Base-by-base conservation (phyloP, 2,329 filamentous ascomycete genomes). In the Sarocladiaceae sp. region DNA sequence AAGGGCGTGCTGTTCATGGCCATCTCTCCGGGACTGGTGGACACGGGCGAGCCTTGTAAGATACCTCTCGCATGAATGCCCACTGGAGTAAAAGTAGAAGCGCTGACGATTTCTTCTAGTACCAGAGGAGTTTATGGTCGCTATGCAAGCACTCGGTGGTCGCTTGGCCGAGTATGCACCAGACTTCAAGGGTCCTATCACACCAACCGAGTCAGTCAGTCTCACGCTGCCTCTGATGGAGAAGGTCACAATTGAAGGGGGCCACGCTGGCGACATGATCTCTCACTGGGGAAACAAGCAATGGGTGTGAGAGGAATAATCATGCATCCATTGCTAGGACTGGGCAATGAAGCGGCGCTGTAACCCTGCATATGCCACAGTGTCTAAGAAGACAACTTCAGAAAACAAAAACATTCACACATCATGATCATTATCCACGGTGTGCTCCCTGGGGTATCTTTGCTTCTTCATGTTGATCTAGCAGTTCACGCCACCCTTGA, bases 241-340 rank as follows among this genome's bases (percentile, higher is more conserved):
- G 3, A 61, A 59, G 12, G 58, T 64, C 2, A 74, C 63, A 21
- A 56, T 78, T 7, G 67, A 70, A 37, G 61, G 55, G 31, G 70
- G 68, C 0, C 51, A 69, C 51, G 74, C 64, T 2, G 78, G 78
- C 3, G 56, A 60, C 0, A 78, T 76, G 51, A 49, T 81, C 1
- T 76, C 73, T 21, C 76, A 82, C 27, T 52, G 65, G 45, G 73
- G 76, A 3, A 74, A 64, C 49, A 70, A 74, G 57, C 63, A 70
- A 44, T 79, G 74, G 74, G 34, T 78, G 7, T 78, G 26, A 43
- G 35, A 9, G n/a, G n/a, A n/a, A 52, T 46, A n/a, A n/a, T n/a
- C n/a, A n/a, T n/a, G n/a, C n/a, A n/a, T n/a, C n/a, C n/a, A n/a
- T n/a, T n/a, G n/a, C n/a, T n/a, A n/a, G n/a, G n/a, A n/a, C n/a